phyloP scores from a whole-genome alignment of 768 basidiomycete genomes.

The Tulasnella calospora region DNA sequence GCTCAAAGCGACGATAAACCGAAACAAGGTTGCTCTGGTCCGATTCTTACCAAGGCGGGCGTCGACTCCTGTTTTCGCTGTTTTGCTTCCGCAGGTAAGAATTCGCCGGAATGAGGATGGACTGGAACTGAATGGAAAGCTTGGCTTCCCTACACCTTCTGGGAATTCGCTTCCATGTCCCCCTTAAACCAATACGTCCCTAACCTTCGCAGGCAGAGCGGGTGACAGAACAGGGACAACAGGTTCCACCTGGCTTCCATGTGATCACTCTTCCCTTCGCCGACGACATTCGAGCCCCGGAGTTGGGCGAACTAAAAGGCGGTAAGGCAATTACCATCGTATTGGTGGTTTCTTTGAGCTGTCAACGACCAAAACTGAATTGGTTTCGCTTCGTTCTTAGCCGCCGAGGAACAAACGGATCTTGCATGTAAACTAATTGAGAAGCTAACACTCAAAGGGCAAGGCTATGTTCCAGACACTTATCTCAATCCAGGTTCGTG shows the following conservation, averaged over 20 bases:
- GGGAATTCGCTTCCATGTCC: neutral
- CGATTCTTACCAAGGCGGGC: conserved; percentile 65
- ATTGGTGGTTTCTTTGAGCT: conserved; percentile 17
- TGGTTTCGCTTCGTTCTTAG: conserved; percentile 39
- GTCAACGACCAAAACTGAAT: neutral
- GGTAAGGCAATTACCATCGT: conserved; percentile 42
- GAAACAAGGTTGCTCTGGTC: conserved; percentile 77
- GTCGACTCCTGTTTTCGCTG: conserved; percentile 72
- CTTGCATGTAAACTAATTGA: conserved; percentile 69
- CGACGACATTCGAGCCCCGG: conserved; percentile 84
- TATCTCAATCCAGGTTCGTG: conserved; percentile 84
- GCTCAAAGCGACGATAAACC: conserved; percentile 72
- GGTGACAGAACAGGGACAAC: conserved; percentile 58
- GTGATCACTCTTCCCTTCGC: conserved; percentile 89
- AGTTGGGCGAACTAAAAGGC: conserved; percentile 58
- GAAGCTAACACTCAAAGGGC: conserved; percentile 65
- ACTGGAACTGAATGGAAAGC: neutral
- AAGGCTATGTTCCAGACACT: conserved; percentile 83
- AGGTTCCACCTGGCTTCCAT: conserved; percentile 85
- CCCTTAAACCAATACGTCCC: neutral
- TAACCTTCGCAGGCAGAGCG: conserved; percentile 57
- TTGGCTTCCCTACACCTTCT: neutral
- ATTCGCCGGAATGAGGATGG: neutral
- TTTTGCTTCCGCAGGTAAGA: conserved; percentile 77
- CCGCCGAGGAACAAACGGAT: conserved; percentile 60